phyloP scores from a whole-genome alignment of 805 yeast species.

The Saccharomyces eubayanus region DNA sequence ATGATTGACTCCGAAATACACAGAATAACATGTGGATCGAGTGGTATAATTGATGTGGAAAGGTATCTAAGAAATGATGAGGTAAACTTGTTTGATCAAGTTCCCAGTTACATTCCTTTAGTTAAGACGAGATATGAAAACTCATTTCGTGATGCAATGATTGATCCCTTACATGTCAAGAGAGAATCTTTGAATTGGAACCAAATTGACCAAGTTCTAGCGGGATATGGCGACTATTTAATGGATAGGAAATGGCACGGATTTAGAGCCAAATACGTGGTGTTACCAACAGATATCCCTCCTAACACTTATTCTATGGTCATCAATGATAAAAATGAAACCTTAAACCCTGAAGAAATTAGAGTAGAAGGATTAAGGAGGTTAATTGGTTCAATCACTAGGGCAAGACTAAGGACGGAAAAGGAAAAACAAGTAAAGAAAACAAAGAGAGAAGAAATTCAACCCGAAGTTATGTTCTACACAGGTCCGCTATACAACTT shows the following conservation, averaged over 20 bases:
- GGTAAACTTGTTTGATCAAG: conserved; percentile 25
- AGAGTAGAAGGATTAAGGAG: conserved; percentile 82
- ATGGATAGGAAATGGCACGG: conserved; percentile 43
- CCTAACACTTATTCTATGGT: conserved; percentile 36
- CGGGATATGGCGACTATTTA: conserved; percentile 77
- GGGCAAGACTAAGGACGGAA: conserved; percentile 41
- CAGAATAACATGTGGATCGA: conserved; percentile 64
- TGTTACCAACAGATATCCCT: conserved; percentile 71
- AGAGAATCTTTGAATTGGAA: conserved; percentile 75
- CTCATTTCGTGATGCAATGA: conserved; percentile 47
- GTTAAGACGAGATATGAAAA: conserved; percentile 76
- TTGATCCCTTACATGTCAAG: conserved; percentile 46
- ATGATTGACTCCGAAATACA: conserved; percentile 79
- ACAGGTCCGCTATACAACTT: conserved; percentile 76
- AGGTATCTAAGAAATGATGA: conserved; percentile 44
- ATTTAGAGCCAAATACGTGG: conserved; percentile 72
- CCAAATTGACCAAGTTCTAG: conserved; percentile 79
- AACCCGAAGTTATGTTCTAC: conserved; percentile 75
- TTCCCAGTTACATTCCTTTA: conserved; percentile 41
- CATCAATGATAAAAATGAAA: conserved; percentile 45
- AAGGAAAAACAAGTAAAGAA: conserved; percentile 32
- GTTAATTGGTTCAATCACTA: conserved; percentile 53
- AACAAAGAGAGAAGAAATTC: conserved; percentile 39
- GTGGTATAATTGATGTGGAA: conserved; percentile 70
- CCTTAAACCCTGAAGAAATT: conserved; percentile 73